phyloP scores from a whole-genome alignment of 768 basidiomycete genomes.

The Lentinula detonsa region DNA sequence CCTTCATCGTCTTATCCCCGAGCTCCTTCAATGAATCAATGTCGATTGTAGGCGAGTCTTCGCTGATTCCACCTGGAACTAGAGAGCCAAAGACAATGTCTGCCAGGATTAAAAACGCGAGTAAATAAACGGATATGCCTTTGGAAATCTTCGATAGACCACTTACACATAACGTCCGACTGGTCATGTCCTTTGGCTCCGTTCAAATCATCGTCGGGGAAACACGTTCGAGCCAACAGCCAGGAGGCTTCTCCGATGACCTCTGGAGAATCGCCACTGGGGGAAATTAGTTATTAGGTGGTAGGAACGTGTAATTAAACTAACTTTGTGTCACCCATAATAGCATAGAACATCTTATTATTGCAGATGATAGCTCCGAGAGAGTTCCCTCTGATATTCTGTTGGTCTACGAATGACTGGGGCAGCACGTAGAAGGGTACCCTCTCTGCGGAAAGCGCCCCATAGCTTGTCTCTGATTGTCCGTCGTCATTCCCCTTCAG shows the following conservation, averaged over 20 bases:
- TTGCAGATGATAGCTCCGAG: conserved; percentile 19
- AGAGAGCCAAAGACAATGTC: conserved; percentile 17
- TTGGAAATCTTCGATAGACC: neutral
- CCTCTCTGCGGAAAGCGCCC: conserved; percentile 16
- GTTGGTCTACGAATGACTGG: conserved; percentile 11
- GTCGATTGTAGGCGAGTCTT: conserved; percentile 14
- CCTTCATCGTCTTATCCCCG: conserved; percentile 14
- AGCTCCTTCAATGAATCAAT: conserved; percentile 14
- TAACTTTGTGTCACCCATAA: conserved; percentile 19
- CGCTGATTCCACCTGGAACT: conserved; percentile 13
- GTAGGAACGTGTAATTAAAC: neutral
- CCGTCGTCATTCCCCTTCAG: conserved; percentile 16
- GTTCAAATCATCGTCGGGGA: conserved; percentile 13
- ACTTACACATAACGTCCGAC: conserved; percentile 18
- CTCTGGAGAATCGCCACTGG: conserved; percentile 17
- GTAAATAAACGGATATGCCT: too few species aligned
- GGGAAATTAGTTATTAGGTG: neutral
- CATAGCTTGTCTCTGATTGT: conserved; percentile 17
- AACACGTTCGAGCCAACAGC: conserved; percentile 18
- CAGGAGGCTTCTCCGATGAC: conserved; percentile 21
- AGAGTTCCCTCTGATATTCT: conserved; percentile 14
- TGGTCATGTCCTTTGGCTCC: conserved; percentile 16
- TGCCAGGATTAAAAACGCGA: neutral
- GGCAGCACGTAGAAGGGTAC: conserved; percentile 20
- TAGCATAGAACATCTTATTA: conserved; percentile 21